phyloP scores from a whole-genome alignment of 306 rosid species.

The Trifolium subterraneum region DNA sequence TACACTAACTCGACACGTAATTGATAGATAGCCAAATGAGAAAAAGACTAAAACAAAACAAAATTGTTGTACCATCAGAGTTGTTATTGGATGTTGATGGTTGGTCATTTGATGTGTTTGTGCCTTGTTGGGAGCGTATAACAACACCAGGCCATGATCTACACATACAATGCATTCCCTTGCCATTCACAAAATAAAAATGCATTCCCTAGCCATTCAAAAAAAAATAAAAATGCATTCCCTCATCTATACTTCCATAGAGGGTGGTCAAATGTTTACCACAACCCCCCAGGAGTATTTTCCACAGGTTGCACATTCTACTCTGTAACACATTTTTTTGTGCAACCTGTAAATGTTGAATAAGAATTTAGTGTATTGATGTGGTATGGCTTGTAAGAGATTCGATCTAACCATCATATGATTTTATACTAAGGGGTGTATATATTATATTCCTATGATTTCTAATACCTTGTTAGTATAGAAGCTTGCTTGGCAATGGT shows the following conservation, averaged over 20 bases:
- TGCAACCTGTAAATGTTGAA: neutral
- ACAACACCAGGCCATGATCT: conserved; percentile 78
- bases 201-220: too few species aligned
- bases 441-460: conserved; percentile 14
- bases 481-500: neutral
- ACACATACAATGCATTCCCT: conserved; percentile 74
- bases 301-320: conserved; percentile 58
- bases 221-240: too few species aligned
- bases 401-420: neutral
- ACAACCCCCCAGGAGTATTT: conserved; percentile 60
- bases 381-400: neutral
- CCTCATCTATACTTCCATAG: conserved; percentile 56
- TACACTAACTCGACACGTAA: neutral
- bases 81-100: conserved; percentile 38
- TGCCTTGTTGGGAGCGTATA: conserved; percentile 4
- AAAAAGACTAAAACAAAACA: conserved; percentile 12
- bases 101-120: neutral
- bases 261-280: conserved; percentile 55
- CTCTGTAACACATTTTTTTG: conserved; percentile 59
- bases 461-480: conserved; percentile 13
- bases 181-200: too few species aligned
- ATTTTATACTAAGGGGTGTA: neutral
- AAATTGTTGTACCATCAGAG: conserved; percentile 30
- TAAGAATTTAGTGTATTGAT: neutral
- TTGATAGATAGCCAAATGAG: conserved; percentile 16